phyloP scores from a whole-genome alignment of 1,284 basidiomycete genomes.

The Moesziomyces parantarcticus region DNA sequence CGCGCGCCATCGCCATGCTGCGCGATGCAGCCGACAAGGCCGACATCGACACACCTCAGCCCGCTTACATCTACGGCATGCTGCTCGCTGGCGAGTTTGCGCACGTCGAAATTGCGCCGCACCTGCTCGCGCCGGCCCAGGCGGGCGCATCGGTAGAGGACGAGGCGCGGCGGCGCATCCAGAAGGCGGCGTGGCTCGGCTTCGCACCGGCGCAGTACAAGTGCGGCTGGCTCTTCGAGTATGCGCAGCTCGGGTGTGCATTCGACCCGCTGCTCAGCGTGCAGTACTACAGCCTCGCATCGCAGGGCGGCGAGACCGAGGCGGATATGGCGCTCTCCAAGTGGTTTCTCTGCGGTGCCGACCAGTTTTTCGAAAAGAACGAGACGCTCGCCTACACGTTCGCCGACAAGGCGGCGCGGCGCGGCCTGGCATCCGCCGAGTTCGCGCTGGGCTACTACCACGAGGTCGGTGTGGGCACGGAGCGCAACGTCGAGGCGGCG shows the following conservation, averaged over 20 bases:
- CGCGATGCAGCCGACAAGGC: constrained; percentile 80
- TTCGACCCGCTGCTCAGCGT: constrained; percentile 91
- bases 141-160: constrained; percentile 55
- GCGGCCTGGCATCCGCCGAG: constrained; percentile 82
- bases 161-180: constrained; percentile 70
- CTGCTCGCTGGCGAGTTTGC: constrained; percentile 76
- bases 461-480: constrained; percentile 73
- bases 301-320: constrained; percentile 76
- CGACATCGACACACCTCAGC: constrained; percentile 81
- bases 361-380: constrained; percentile 85
- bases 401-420: constrained; percentile 87
- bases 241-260: constrained; percentile 83
- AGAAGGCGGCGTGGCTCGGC: constrained; percentile 84
- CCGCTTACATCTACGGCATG: constrained; percentile 82
- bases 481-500: constrained; percentile 75
- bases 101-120: constrained; percentile 51
- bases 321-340: constrained; percentile 95
- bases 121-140: constrained; percentile 53
- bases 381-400: constrained; percentile 87
- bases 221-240: constrained; percentile 85
- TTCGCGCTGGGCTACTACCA: constrained; percentile 95
- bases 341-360: constrained; percentile 91
- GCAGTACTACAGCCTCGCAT: constrained; percentile 87
- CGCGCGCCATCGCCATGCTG: constrained; percentile 78
- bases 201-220: constrained; percentile 93